Conservation (phyloP, 1,284 basidiomycete species). For the Apiotrichum domesticum region DNA sequence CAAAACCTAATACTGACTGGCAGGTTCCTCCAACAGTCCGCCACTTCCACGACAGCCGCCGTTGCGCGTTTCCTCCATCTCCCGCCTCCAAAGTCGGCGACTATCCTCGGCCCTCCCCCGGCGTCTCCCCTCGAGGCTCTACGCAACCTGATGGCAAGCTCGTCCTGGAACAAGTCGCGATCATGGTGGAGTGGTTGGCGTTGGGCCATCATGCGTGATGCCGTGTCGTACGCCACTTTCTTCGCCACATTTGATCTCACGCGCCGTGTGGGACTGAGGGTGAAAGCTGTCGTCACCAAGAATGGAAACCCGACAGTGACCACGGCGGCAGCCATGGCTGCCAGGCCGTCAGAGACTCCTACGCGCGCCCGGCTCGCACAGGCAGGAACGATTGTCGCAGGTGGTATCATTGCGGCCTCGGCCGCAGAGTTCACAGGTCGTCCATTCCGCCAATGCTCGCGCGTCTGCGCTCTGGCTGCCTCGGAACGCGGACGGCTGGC, state of each 20-base stretch:
- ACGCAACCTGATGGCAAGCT: conserved; percentile 29
- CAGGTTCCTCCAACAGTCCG: conserved; percentile 30
- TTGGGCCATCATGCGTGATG: conserved; percentile 39
- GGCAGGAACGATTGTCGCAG: conserved; percentile 41
- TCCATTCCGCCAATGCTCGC: conserved; percentile 31
- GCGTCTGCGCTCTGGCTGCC: conserved; percentile 2
- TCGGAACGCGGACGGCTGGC: conserved; percentile 5
- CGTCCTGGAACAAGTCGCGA: conserved; percentile 33
- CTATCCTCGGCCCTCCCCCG: conserved; percentile 16
- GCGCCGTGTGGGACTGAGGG: conserved; percentile 36
- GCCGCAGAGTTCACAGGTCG: conserved; percentile 37
- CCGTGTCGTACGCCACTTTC: conserved; percentile 42
- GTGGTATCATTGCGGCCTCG: conserved; percentile 39
- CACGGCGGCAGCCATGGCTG: conserved; percentile 3
- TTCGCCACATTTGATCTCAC: conserved; percentile 46
- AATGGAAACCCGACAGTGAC: neutral
- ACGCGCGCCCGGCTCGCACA: conserved; percentile 42
- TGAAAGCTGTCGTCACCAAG: conserved; percentile 33
- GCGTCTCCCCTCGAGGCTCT: conserved; percentile 32
- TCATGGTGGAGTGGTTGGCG: conserved; percentile 45
- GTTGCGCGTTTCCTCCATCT: conserved; percentile 22
- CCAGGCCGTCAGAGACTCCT: conserved; percentile 21
- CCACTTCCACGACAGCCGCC: conserved; percentile 20
- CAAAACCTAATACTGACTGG: neutral
- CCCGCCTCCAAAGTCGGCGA: conserved; percentile 15